Base-by-base conservation (phyloP, 2,329 filamentous ascomycete genomes). In the Colletotrichum lini region DNA sequence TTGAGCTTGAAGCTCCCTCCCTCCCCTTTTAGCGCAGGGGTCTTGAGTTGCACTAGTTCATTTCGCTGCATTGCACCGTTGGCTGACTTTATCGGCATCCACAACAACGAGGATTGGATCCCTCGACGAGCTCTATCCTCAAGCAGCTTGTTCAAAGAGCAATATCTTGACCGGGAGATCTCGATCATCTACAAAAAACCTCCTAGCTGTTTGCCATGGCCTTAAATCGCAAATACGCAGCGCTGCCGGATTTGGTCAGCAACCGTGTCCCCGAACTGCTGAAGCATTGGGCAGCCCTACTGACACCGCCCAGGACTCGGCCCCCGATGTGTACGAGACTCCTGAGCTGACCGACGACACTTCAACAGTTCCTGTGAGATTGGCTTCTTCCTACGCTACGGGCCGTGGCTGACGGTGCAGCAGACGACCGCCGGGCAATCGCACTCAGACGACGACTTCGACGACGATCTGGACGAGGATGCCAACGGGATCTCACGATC, bases 321-420 rank as follows among this genome's bases (percentile, higher is more conserved):
- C 95, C 38, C 95, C 95, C 75, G 96, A 98, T 79, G 94, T 98
- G 77, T 98, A 98, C 86, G 96, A 98, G 83, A 98, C 96, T 18
- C 95, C 96, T 75, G 95, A 97, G 67, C 86, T 98, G 75, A 96
- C 93, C 67, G 94, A 98, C 79, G 95, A 97, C 81, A 93, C 91
- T 74, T 97, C 95, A 26, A 98, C 95, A 58, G 85, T 95, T 68
- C 93, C 92, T 67, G 94, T 96, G 84, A 82, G 89, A 81, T 30
- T 18, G n/a, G n/a, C n/a, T n/a, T 49, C 2, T 7, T 54, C 38
- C n/a, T 45, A 16, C 26, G 6, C 52, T 15, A 9, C 23, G 50
- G n/a, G 4, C 40, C 5, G 16, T 16, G 54, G 49, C 67, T 78
- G 66, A 78, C 75, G 35, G 79, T 67, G 80, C 68, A 21, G 56